Base-by-base conservation (phyloP, 176 grass and related monocot species). In the Triticum timopheevii region DNA sequence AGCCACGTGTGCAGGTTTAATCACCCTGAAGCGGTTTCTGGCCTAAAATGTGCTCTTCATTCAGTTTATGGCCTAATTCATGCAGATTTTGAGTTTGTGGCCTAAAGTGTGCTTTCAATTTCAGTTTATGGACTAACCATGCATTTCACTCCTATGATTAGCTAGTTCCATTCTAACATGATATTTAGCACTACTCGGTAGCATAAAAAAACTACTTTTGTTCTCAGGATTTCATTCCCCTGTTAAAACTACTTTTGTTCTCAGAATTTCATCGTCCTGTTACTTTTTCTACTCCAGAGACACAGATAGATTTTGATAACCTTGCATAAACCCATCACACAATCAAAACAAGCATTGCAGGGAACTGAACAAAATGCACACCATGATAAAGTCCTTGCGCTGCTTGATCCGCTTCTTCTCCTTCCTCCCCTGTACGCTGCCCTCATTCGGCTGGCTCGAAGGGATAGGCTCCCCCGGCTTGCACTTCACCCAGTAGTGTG, bases 391-490 rank as follows among this genome's bases (percentile, higher is more conserved):
- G 65, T 27, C 90, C 82, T 88, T 85, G 63, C 90, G 90, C 82
- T 91, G 90, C 78, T 88, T 91, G 71, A 88, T 88, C 71, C 90
- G 78, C 78, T 91, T 91, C 86, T 88, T 91, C 72, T 85, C 86
- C 64, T 88, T 91, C 86, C 90, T 91, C 54, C 90, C 90, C 58
- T 77, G 72, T 33, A 91, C 52, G 7, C 90, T 91, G 17, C 90
- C 90, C n/a, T 76, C 27, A 67, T 91, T 91, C 3, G 86, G 90
- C 82, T 88, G 82, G 82, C 17, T 91, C 5, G 73, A 28, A 8
- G 77, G 86, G 35, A 91, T 85, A 47, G 86, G 86, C 65, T 91
- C 86, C 2, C 27, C 86, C 5, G 82, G 86, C 56, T 59, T 82
- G 86, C 90, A 91, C 64, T 82, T 81, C 82, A 91, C 90, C 90